Base-by-base conservation (phyloP, 257 asterid species). In the Penstemon newberryi region DNA sequence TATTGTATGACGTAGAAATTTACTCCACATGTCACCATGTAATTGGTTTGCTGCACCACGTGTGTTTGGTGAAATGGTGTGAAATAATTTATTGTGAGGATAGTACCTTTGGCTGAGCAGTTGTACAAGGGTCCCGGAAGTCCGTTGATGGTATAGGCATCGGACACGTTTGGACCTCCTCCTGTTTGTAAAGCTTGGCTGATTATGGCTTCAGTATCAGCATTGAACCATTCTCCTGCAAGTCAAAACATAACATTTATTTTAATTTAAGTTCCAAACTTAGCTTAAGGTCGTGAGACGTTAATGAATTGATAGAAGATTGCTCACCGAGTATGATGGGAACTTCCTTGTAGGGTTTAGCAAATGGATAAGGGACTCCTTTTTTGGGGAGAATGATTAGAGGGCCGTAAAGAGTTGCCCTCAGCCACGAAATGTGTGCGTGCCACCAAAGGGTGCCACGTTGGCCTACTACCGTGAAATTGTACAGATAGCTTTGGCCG, bases 381-480 rank as follows among this genome's bases (percentile, higher is more conserved):
- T 66, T 41, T 65, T 77, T 80, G 0, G 94, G 94, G 9, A 78
- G 84, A 33, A 89, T 86, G 55, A 86, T 72, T 1, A 89, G 39
- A 40, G 90, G 89, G 6, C 96, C 96, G 15, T 89, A 80, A 7
- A 86, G 69, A 4, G 89, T 83, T 0, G 84, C 70, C 43, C 89
- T 56, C 12, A 86, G 85, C 84, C 85, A 86, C 4, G 85, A 79
- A 15, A 81, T 63, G 47, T 78, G 87, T 0, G 88, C 86, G 54
- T 85, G 90, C 88, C 86, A 85, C 67, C 73, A 86, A 2, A 86
- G 80, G n/a, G 92, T 86, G 3, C 92, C 92, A 7, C 86, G 69
- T 70, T 86, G 86, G 2, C 85, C 84, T 1, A 71, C 65, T 0
- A 86, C n/a, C 0, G 83, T 83, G 61, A 63, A 86, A 12, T 70